Evolutionary conservation across 2,329 filamentous ascomycete species (phyloP).

Genomic region (Hyphodiscus sp.): DNA sequence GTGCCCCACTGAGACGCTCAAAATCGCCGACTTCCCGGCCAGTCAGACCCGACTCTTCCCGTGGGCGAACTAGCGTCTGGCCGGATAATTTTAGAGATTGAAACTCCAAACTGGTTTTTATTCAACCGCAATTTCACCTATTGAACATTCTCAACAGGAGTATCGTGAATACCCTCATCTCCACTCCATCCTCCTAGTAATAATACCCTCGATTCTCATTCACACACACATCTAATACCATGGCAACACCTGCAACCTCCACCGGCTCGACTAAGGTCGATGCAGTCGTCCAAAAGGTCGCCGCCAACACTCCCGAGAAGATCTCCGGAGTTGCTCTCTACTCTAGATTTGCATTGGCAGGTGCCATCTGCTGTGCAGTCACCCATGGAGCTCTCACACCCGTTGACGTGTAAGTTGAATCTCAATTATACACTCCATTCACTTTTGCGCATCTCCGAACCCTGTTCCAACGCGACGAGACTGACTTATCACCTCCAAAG

Average conservation of each 20-base stretch:
- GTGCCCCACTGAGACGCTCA: neutral
- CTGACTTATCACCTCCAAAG: constrained; percentile 40
- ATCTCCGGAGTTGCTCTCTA: constrained; percentile 68
- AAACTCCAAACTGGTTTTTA: neutral
- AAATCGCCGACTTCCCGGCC: neutral
- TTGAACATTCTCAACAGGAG: neutral
- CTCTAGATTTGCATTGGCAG: constrained; percentile 93
- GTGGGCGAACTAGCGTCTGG: neutral
- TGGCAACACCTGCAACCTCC: constrained; percentile 22
- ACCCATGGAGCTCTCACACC: constrained; percentile 96
- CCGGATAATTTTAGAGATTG: neutral
- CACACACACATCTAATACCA: constrained; percentile 14
- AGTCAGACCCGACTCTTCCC: neutral
- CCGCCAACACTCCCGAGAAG: constrained; percentile 35
- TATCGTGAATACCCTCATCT: constrained; percentile 17
- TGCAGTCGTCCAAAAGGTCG: constrained; percentile 26
- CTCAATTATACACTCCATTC: neutral
- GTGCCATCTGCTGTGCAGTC: constrained; percentile 95
- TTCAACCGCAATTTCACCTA: neutral
- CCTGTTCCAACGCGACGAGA: constrained; percentile 13
- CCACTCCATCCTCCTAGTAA: constrained; percentile 18
- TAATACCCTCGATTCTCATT: constrained; percentile 4
- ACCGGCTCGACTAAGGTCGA: constrained; percentile 30
- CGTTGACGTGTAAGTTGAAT: constrained; percentile 89
- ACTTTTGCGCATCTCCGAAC: neutral